Base-by-base conservation (phyloP, 441 rosid species). In the Pelargonium australe region DNA sequence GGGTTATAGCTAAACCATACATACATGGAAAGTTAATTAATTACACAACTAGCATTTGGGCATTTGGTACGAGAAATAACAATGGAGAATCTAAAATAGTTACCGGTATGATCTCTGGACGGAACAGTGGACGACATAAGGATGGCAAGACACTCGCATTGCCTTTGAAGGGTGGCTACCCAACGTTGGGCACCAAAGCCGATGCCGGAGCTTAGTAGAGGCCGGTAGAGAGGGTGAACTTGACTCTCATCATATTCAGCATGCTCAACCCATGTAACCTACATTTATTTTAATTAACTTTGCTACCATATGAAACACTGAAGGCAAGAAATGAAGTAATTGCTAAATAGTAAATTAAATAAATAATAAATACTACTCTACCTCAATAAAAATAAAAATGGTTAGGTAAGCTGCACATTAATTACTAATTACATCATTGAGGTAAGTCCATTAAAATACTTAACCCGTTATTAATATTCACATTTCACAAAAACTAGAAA, bases 251-350 rank as follows among this genome's bases (percentile, higher is more conserved):
- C 98, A 37, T 86, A 95, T 64, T 92, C 95, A 16, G 88, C 86
- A 73, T 90, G 96, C 71, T 95, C 99, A 1, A 95, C 86, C 99
- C 99, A 95, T 6, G 98, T 92, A 13, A 95, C 96, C 99, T 95
- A 81, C 80, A 64, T 44, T 69, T 14, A 7, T 5, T 0, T 19
- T 13, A 14, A 12, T 47, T 47, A 47, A 2, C 12, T 47, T 9
- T 0, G 34, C 34, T 31, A 31, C 34, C 34, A 31, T 31, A 31
- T 2, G 3, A 31, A 31, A 31, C 2, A 31, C 34, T 25, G 2
- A 2, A 25, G 31, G 31, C 53, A 47, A 14, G 7, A 47, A 12
- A 47, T 31, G 12, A 47, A 47, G n/a, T 12, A 9, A 47, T 47
- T 3, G 7, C 7, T 11, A 11, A 14, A 11, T 11, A 31, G 0